Evolutionary conservation across 495 filamentous ascomycete species (phyloP), one percentile per base, ranked within the genome.

Genomic region (Penicillium bialowiezense): DNA sequence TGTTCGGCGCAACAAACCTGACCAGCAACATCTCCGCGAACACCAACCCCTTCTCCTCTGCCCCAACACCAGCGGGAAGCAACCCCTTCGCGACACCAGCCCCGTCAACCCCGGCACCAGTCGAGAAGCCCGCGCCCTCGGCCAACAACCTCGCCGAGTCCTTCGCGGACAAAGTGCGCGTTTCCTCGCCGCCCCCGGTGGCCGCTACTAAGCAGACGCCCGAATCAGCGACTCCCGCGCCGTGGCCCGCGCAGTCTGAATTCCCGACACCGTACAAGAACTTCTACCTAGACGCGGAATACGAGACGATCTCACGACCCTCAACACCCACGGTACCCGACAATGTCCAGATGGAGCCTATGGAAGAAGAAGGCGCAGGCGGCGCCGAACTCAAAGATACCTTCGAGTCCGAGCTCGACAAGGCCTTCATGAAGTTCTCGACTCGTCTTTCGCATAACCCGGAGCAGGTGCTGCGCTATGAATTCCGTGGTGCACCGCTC

Each of bases 391-490:
- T 89, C 48, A 90, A 87, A 64, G 89, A 90, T 28, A 81, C 84
- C 1, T 95, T 89, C 63, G 92, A 97, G 59, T 89, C 84, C 19
- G 77, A 69, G 29, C 78, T 95, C 60, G 93, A 98, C 73, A 87
- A 84, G 38, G 83, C 85, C 0, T 99, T 99, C 72, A 90, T 96
- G 64, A 85, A 83, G 46, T 79, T 99, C 64, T 91, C 95, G 0
- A 91, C 91, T 58, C 74, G 90, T 2, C 76, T 97, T 7, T 82
- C 80, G 1, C 89, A 97, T 64, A 98, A 98, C 68, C 90, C 93
- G 0, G 90, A 96, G 53, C 93, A 98, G 59, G 85, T 91, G 12
- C 82, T 99, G 28, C 83, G 95, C 34, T 99, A 97, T 60, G 91
- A 97, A 64, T 95, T 89, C 65, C 74, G 71, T 1, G 95, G 93